Evolutionary conservation across 257 asterid species (phyloP).

Genomic region (Lavandula angustifolia): DNA sequence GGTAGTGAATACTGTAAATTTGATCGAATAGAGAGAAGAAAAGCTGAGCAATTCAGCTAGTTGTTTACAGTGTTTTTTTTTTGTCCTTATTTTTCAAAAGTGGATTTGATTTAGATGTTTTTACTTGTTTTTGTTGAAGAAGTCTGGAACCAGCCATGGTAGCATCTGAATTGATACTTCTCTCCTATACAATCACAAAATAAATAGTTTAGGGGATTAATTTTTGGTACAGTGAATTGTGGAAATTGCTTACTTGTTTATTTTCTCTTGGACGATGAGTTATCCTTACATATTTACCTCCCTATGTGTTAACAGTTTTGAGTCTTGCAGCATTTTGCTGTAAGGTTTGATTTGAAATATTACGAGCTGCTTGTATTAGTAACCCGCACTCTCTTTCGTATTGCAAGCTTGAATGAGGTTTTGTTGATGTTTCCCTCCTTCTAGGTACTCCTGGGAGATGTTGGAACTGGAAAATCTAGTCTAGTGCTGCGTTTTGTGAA

Average conservation of each 20-base stretch:
- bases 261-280: constrained; percentile 15
- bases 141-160: background rate
- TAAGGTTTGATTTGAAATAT: constrained; percentile 10
- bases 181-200: background rate
- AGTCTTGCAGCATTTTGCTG: constrained; percentile 14
- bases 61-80: background rate
- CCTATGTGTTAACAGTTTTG: background rate
- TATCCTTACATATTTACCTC: background rate
- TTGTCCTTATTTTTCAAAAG: background rate
- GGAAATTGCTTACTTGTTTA: too few relatives aligned
- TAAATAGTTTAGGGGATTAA: background rate
- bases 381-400: background rate
- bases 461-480: constrained; percentile 91
- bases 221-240: background rate
- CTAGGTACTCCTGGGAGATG: constrained; percentile 90
- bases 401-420: constrained; percentile 24
- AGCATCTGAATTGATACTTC: background rate
- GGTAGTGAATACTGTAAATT: background rate
- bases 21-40: constrained; percentile 1
- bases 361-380: background rate
- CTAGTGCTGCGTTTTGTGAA: constrained; percentile 80
- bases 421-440: background rate
- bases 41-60: constrained; percentile 14
- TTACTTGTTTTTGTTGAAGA: background rate
- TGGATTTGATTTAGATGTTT: constrained; percentile 1